These are phyloP conservation scores for Rhododendron mucronatum DNA, from an alignment of 148 eudicot species.

Conservation along the genomic window DNA sequence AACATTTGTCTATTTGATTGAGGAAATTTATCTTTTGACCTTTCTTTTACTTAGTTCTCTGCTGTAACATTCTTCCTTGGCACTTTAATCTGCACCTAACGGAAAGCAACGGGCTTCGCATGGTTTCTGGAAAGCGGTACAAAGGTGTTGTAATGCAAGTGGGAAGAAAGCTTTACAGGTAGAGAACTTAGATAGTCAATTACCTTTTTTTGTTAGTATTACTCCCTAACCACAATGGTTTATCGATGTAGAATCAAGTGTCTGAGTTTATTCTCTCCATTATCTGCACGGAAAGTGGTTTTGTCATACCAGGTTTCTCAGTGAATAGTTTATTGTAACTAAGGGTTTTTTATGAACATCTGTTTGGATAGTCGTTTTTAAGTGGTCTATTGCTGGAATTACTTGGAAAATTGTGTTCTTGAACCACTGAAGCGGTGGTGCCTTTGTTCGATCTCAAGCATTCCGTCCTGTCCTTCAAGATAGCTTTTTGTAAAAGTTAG, in stretches of 20 bases:
- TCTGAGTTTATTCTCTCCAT: not conserved
- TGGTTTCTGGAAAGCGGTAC: conserved; percentile 21
- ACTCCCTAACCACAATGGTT: not conserved
- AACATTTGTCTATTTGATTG: not conserved
- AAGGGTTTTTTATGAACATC: not conserved
- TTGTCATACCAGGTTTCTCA: not conserved
- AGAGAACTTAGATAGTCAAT: conserved; percentile 3
- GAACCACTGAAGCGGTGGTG: not conserved
- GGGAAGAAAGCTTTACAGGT: conserved; percentile 65
- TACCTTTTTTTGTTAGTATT: not conserved
- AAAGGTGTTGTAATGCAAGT: conserved; percentile 24
- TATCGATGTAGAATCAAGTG: not conserved
- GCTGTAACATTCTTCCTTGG: conserved; percentile 40
- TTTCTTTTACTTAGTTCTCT: conserved; percentile 36
- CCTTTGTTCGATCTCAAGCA: not conserved
- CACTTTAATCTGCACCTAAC: conserved; percentile 22
- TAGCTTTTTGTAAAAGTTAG: not conserved
- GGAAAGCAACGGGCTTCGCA: conserved; percentile 14
- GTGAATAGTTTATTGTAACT: not conserved
- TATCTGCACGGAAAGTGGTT: not conserved
- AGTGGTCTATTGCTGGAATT: not conserved
- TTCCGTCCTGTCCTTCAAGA: not conserved
- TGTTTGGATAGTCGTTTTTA: not conserved
- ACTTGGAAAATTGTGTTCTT: not conserved
- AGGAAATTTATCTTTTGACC: not conserved